Conservation (phyloP, 2,329 filamentous ascomycete genomes). For the Penicillium sp. region DNA sequence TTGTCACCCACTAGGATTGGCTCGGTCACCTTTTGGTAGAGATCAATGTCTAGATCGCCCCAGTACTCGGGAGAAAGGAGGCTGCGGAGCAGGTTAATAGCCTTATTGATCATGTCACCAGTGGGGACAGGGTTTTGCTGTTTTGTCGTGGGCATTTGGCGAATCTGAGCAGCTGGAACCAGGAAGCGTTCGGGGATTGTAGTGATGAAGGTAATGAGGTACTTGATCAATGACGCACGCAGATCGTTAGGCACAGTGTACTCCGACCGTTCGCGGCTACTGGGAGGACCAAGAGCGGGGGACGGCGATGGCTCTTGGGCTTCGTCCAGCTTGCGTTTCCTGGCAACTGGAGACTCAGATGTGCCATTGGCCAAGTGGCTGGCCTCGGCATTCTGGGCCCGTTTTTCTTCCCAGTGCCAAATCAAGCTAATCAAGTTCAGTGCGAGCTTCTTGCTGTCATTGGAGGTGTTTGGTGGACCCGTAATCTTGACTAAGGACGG, state of each 20-base stretch:
- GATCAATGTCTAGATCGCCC: conserved; percentile 86
- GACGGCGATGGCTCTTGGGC: conserved; percentile 53
- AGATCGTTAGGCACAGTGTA: conserved; percentile 67
- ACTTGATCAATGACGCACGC: conserved; percentile 83
- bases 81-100: conserved; percentile 76
- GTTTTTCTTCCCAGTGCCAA: conserved; percentile 86
- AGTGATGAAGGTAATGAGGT: conserved; percentile 92
- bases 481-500: conserved; percentile 86
- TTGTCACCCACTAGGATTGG: conserved; percentile 81
- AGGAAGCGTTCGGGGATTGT: conserved; percentile 82
- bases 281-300: conserved; percentile 47
- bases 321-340: conserved; percentile 76
- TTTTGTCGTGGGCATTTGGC: conserved; percentile 53
- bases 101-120: conserved; percentile 81
- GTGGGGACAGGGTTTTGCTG: conserved; percentile 55
- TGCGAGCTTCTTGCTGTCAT: conserved; percentile 87
- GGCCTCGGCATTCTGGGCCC: conserved; percentile 62
- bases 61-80: conserved; percentile 84
- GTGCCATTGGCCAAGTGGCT: conserved; percentile 34
- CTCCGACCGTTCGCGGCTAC: conserved; percentile 56
- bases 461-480: conserved; percentile 73
- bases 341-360: conserved; percentile 70
- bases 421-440: conserved; percentile 88
- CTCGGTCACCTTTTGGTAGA: conserved; percentile 88
- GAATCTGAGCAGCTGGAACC: conserved; percentile 67